These are phyloP conservation scores for Triangularia setosa DNA, from an alignment of 2,329 filamentous ascomycete species.

Conservation along the genomic window DNA sequence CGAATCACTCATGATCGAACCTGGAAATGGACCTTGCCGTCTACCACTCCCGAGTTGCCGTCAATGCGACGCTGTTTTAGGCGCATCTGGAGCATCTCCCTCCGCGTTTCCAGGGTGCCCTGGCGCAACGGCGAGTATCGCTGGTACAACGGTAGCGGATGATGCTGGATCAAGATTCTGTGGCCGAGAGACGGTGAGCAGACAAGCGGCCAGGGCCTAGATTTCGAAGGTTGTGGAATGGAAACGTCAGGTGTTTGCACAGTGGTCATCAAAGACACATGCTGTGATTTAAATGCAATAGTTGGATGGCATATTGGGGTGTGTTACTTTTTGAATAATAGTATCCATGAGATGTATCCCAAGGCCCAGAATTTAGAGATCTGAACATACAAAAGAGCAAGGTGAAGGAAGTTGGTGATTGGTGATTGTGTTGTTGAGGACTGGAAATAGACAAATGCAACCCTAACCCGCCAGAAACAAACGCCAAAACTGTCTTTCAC, in stretches of 20 bases:
- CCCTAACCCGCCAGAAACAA: background rate
- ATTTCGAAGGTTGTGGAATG: background rate
- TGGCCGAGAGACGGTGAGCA: background rate
- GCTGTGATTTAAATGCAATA: background rate
- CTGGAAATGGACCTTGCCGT: constrained; percentile 9
- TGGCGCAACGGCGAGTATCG: background rate
- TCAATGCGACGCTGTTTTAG: constrained; percentile 17
- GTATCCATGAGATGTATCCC: no score
- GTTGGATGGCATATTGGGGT: no score
- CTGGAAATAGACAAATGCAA: background rate
- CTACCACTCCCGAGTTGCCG: constrained; percentile 21
- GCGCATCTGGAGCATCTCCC: constrained; percentile 19
- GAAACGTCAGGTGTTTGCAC: background rate
- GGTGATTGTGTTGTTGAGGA: background rate
- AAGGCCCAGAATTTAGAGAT: no score
- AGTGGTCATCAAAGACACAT: background rate
- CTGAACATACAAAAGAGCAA: no score
- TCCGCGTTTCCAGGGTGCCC: constrained; percentile 29
- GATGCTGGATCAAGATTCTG: background rate
- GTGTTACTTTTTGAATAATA: no score
- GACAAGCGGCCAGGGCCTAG: background rate
- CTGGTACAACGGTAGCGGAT: background rate
- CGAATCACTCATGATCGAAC: constrained; percentile 17
- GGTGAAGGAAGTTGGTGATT: background rate
- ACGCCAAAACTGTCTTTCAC: background rate